Conservation (phyloP, 1,284 basidiomycete species). For the Ceratobasidium sp. region DNA sequence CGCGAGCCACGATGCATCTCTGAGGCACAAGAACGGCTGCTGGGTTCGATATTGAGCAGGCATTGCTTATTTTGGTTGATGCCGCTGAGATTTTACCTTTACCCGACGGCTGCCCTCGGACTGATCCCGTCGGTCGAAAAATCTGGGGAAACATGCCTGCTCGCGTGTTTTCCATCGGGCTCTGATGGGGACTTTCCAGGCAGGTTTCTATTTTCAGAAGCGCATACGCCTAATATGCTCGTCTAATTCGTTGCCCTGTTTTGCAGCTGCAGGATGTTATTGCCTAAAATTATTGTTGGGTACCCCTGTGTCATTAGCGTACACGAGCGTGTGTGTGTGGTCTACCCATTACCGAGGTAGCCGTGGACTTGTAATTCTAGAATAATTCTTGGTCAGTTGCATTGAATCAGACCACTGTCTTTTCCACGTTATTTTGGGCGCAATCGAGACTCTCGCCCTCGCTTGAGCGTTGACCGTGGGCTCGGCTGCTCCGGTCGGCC, state of each 20-base stretch:
- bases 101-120: slow-evolving; percentile 2
- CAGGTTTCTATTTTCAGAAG: slow-evolving; percentile 31
- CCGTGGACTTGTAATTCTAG: not conserved
- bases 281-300: not conserved
- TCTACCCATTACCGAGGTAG: not conserved
- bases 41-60: not conserved
- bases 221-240: not conserved
- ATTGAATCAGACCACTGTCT: too few species aligned
- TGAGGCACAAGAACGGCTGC: slow-evolving; percentile 20
- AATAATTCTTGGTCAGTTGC: too few species aligned
- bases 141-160: slow-evolving; percentile 33
- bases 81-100: slow-evolving; percentile 15
- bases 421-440: not conserved
- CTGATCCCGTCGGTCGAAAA: slow-evolving; percentile 21
- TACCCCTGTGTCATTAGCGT: not conserved
- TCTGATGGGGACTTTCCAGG: slow-evolving; percentile 20
- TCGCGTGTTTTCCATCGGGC: slow-evolving; percentile 5
- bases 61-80: not conserved
- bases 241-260: not conserved
- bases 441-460: not conserved
- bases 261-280: not conserved
- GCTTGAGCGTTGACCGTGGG: not conserved
- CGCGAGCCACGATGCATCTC: not conserved
- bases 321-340: not conserved
- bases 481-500: slow-evolving; percentile 22